Conservation (phyloP, 257 asterid genomes). For the Plantago major region DNA sequence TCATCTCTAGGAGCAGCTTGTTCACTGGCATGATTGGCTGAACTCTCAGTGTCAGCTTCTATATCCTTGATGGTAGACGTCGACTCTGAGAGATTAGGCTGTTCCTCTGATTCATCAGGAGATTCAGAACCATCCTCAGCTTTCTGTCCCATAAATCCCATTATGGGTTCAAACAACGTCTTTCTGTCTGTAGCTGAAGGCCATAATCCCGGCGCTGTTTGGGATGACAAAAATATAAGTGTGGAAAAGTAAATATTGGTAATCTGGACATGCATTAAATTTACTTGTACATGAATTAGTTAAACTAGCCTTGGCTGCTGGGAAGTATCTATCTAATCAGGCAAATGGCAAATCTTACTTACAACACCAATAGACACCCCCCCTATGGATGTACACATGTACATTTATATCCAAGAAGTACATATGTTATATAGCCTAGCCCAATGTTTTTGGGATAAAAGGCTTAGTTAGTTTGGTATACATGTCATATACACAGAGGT, state of each 20-base stretch:
- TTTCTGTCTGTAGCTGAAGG: conserved; percentile 60
- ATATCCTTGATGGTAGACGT: conserved; percentile 33
- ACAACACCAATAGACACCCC: too few species aligned
- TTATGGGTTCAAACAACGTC: conserved; percentile 65
- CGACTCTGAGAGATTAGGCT: conserved; percentile 30
- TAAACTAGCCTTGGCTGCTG: neutral
- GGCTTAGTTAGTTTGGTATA: too few species aligned
- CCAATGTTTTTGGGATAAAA: too few species aligned
- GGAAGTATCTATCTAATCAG: neutral
- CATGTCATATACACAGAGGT: too few species aligned
- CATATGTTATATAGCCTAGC: too few species aligned
- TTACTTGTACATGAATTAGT: conserved; percentile 9
- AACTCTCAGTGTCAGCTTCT: conserved; percentile 29
- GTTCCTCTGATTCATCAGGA: conserved; percentile 35
- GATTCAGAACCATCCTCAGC: conserved; percentile 31
- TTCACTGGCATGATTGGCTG: conserved; percentile 30
- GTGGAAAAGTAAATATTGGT: conserved; percentile 2
- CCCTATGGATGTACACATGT: too few species aligned
- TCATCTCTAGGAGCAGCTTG: conserved; percentile 32
- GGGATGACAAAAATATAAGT: conserved; percentile 15
- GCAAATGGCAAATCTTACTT: neutral
- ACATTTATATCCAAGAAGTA: too few species aligned
- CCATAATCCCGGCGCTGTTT: conserved; percentile 72
- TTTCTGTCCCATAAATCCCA: conserved; percentile 71
- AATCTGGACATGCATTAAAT: conserved; percentile 9